phyloP scores from a whole-genome alignment of 495 filamentous ascomycete species.

The Cercophora newfieldiana region DNA sequence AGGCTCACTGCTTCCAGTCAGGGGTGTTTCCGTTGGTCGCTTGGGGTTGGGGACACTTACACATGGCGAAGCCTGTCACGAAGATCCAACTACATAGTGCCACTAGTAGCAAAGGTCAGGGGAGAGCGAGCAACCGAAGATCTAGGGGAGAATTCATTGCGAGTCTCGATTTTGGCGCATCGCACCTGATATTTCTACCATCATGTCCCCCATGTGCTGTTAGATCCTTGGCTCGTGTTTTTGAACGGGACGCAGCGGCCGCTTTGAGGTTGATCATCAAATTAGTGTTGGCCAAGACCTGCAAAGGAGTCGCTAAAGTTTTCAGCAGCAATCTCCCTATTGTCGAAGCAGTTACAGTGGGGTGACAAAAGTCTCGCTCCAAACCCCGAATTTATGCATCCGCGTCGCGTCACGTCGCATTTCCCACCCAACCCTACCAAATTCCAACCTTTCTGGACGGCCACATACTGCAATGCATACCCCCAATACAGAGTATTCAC shows the following conservation, averaged over 20 bases:
- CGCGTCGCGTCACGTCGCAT: background rate
- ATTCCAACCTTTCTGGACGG: background rate
- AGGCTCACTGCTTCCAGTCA: background rate
- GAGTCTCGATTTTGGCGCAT: too few relatives aligned
- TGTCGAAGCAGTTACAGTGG: background rate
- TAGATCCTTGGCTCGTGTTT: background rate
- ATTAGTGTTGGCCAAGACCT: background rate
- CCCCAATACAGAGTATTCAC: slow-evolving; percentile 12
- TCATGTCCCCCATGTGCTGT: background rate
- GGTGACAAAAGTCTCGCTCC: background rate
- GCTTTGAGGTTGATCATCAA: too few relatives aligned
- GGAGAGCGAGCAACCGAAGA: too few relatives aligned
- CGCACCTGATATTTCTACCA: background rate
- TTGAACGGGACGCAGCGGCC: too few relatives aligned
- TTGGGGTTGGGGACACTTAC: background rate
- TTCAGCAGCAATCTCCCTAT: background rate
- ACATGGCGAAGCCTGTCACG: background rate
- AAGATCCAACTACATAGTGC: background rate
- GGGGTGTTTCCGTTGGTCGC: background rate
- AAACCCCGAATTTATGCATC: background rate
- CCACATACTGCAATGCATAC: background rate
- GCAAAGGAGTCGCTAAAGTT: background rate
- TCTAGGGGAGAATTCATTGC: too few relatives aligned
- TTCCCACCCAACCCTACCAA: background rate
- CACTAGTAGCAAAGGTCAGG: background rate